These are phyloP conservation scores for Xylariaceae sp. DNA, from an alignment of 2,329 filamentous ascomycete genomes.

Conservation along the genomic window DNA sequence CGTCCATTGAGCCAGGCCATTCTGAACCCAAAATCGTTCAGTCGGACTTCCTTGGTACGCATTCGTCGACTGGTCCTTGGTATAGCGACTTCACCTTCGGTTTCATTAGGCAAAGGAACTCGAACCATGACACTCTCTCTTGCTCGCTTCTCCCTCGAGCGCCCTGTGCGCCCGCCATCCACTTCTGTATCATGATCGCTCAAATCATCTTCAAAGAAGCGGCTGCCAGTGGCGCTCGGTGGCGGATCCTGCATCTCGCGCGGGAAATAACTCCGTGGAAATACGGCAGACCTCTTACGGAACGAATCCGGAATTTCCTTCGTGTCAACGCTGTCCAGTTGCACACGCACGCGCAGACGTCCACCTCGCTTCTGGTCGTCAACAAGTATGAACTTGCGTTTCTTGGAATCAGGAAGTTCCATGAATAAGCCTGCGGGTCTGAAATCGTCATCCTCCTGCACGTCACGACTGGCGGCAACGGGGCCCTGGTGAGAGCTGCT, in stretches of 20 bases:
- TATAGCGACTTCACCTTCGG: conserved; percentile 66
- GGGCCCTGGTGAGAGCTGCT: conserved; percentile 33
- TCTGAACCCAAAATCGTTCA: conserved; percentile 89
- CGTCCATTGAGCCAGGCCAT: conserved; percentile 97
- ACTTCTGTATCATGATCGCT: conserved; percentile 54
- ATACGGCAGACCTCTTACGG: conserved; percentile 83
- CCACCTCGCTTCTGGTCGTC: conserved; percentile 79
- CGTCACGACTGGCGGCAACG: conserved; percentile 31
- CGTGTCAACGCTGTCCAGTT: conserved; percentile 88
- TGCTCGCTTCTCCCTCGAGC: conserved; percentile 34
- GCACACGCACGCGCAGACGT: conserved; percentile 82
- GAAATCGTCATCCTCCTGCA: conserved; percentile 45
- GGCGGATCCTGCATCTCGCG: conserved; percentile 87
- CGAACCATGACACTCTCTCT: conserved; percentile 45
- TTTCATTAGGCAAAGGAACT: conserved; percentile 64
- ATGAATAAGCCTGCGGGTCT: conserved; percentile 72
- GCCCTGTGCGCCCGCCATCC: conserved; percentile 40
- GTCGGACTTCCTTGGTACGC: conserved; percentile 75
- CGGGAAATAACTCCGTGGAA: conserved; percentile 85
- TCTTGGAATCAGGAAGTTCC: conserved; percentile 81
- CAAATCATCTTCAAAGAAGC: conserved; percentile 65
- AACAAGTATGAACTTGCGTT: conserved; percentile 93
- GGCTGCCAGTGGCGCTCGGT: conserved; percentile 65
- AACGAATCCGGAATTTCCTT: conserved; percentile 95
- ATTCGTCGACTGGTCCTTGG: conserved; percentile 66